These are phyloP conservation scores for Chaetomium strumarium DNA, from an alignment of 2,329 filamentous ascomycete genomes.

Conservation along the genomic window DNA sequence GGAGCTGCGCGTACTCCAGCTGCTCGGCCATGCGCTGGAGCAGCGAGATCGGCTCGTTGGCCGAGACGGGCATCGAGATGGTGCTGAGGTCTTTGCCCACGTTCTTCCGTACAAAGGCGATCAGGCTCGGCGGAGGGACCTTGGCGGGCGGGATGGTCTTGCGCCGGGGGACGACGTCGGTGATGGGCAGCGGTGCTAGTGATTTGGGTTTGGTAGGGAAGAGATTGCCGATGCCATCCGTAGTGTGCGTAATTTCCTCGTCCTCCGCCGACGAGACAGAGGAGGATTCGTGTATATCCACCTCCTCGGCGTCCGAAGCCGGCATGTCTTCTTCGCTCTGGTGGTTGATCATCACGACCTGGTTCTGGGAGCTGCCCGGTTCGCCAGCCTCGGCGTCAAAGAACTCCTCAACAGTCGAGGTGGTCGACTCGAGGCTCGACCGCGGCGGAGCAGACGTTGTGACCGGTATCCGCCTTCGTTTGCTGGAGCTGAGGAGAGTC, in stretches of 20 bases:
- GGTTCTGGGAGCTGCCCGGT: conserved; percentile 50
- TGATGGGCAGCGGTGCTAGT: conserved; percentile 70
- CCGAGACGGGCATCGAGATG: conserved; percentile 94
- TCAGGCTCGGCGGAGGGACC: conserved; percentile 79
- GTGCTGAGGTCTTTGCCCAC: conserved; percentile 96
- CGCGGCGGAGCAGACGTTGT: conserved; percentile 40
- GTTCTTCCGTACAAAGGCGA: conserved; percentile 92
- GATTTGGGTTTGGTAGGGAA: conserved; percentile 74
- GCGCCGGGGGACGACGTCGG: conserved; percentile 58
- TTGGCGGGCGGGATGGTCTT: conserved; percentile 66
- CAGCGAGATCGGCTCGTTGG: conserved; percentile 86
- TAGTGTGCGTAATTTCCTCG: conserved; percentile 48
- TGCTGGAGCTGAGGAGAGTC: conserved; percentile 68
- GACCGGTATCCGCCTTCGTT: conserved; percentile 60
- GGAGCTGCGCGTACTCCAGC: conserved; percentile 79
- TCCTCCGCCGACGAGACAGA: conserved; percentile 56
- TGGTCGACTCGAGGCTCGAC: conserved; percentile 28
- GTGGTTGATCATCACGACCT: conserved; percentile 67
- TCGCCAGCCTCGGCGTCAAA: conserved; percentile 79
- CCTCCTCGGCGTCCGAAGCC: conserved; percentile 51
- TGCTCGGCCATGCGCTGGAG: conserved; percentile 87
- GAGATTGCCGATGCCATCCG: conserved; percentile 54
- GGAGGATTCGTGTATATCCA: conserved; percentile 53
- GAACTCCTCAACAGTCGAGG: conserved; percentile 74
- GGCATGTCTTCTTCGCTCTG: conserved; percentile 63